A percentile compares a stretch with the other conserved stretches of the same genome.
Conservation (phyloP, 2,329 filamentous ascomycete species). For the Cladosporium sp. region DNA sequence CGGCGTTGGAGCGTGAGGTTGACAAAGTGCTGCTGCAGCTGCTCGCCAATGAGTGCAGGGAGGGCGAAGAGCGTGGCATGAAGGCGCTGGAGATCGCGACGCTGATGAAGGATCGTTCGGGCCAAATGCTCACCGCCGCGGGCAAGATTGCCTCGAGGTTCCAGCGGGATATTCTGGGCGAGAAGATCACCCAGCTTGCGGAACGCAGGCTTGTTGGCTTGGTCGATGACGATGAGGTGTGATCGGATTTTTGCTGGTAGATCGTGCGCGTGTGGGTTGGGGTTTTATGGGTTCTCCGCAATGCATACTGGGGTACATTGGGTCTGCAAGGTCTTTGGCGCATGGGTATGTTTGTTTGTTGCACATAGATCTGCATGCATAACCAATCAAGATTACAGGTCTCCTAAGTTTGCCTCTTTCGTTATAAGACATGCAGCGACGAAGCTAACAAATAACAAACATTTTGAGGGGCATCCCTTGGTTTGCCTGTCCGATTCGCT, state of each 20-base stretch:
- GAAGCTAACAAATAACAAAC: no score
- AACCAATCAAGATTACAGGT: no score
- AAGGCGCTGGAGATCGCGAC: slow-evolving; percentile 85
- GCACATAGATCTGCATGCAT: no score
- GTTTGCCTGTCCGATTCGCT: no score
- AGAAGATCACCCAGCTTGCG: slow-evolving; percentile 84
- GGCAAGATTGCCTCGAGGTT: slow-evolving; percentile 85
- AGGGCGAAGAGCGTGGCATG: slow-evolving; percentile 91
- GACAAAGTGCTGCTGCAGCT: slow-evolving; percentile 89
- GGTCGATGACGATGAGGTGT: slow-evolving; percentile 50
- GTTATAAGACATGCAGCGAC: no score
- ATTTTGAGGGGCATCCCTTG: no score
- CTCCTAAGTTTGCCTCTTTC: no score
- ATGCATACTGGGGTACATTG: no score
- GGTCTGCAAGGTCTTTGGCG: no score
- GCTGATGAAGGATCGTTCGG: slow-evolving; percentile 77
- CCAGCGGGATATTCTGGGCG: slow-evolving; percentile 70
- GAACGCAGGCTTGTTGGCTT: slow-evolving; percentile 62
- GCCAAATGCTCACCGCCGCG: slow-evolving; percentile 87
- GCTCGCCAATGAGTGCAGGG: slow-evolving; percentile 81
- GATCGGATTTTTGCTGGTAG: not conserved
- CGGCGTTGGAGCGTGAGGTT: slow-evolving; percentile 71
- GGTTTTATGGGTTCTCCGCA: no score
- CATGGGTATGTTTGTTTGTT: no score
- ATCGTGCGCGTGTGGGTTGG: no score